Evolutionary conservation across 2,329 filamentous ascomycete species (phyloP), one percentile per base, ranked within the genome.

Genomic region (Aureobasidium sp.): DNA sequence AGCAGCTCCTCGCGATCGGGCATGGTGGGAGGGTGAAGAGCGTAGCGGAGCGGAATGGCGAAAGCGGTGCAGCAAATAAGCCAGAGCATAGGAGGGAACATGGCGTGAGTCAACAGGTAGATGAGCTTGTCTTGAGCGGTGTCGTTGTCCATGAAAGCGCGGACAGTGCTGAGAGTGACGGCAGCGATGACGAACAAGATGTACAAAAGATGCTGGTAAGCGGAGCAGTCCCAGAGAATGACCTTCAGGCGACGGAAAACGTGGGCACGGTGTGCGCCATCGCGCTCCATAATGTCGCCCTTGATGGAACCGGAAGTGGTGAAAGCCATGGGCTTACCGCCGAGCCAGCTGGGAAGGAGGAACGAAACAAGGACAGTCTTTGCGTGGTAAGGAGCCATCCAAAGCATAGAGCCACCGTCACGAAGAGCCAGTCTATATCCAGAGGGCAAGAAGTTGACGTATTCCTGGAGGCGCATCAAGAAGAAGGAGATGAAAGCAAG

Each of bases 301-400:
- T 77, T 74, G 9, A 86, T 73, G 5, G 82, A 84, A 5, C 84
- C 84, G 0, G 84, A 84, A 0, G 84, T 79, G 68, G 82, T 83
- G 75, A 87, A 87, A 22, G 80, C 82, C 70, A 82, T 79, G 0
- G 79, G 72, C 68, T 83, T 77, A 22, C 83, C 84, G 17, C 84
- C 84, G 17, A 86, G 79, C 36, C 64, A 62, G n/a, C 39, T 63
- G 14, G 66, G 66, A 14, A 68, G 58, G 20, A 68, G 36, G 62
- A 65, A 67, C 15, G 64, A 65, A 25, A 64, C 62, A n/a, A 67
- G 44, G 48, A 86, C 79, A 67, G 80, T 82, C 12, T 84, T 74
- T 0, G 82, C 81, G 64, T 84, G 82, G 71, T 84, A 86, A 0
- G 83, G 83, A 7, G 83, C 78, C 83, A 86, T 86, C 83, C 84